These are phyloP conservation scores for Syzygium oleosum DNA, from an alignment of 345 rosid species.

Conservation along the genomic window DNA sequence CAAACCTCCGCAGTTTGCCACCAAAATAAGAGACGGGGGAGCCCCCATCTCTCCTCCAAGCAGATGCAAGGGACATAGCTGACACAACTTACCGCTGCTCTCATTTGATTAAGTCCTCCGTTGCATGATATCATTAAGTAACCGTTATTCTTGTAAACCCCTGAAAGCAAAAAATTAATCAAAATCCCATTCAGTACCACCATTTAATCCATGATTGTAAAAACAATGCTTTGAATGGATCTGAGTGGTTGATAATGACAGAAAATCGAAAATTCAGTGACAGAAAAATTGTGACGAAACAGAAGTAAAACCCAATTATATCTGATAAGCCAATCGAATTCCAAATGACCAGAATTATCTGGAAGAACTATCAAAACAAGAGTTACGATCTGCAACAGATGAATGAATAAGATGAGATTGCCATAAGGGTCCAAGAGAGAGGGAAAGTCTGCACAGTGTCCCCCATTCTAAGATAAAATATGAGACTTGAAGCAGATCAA, in stretches of 20 bases:
- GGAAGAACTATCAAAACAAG: neutral
- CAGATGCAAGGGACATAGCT: neutral
- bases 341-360: neutral
- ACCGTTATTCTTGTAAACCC: constrained; percentile 18
- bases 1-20: neutral
- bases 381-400: neutral
- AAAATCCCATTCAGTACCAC: neutral
- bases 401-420: neutral
- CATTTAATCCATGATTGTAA: neutral
- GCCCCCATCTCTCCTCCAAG: neutral
- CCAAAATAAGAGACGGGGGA: neutral
- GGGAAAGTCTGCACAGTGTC: neutral
- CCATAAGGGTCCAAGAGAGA: neutral
- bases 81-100: constrained; percentile 11
- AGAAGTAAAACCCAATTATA: neutral
- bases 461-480: neutral
- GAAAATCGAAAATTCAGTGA: neutral
- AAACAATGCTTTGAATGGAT: neutral
- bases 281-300: neutral
- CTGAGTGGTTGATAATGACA: neutral
- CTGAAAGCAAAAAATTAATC: neutral
- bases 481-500: neutral
- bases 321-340: neutral
- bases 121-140: constrained; percentile 21
- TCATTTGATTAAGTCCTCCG: constrained; percentile 27